Conservation (phyloP, 208 protist genomes). For the Trypanosoma theileri region DNA sequence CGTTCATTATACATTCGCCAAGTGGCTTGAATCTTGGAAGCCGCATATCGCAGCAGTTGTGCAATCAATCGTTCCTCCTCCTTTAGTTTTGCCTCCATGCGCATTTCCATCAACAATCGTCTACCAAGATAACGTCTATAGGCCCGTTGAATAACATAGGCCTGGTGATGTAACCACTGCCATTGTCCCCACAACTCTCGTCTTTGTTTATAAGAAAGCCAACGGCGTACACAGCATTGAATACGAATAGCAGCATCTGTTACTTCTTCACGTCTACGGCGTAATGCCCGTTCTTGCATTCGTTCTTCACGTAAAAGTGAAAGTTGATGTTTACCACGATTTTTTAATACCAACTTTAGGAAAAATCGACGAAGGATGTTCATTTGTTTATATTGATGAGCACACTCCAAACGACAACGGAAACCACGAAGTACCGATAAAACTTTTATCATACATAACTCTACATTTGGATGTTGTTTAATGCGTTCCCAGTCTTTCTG, state of each 20-base stretch:
- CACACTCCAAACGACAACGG: slow-evolving; percentile 33
- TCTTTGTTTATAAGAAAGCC: slow-evolving; percentile 27
- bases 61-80: slow-evolving; percentile 12
- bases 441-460: slow-evolving; percentile 29
- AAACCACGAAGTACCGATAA: slow-evolving; percentile 58
- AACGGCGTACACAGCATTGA: slow-evolving; percentile 44
- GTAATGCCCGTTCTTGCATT: slow-evolving; percentile 8
- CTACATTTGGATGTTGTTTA: slow-evolving; percentile 29
- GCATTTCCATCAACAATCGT: neutral
- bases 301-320: slow-evolving; percentile 34
- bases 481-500: slow-evolving; percentile 26
- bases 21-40: slow-evolving; percentile 55
- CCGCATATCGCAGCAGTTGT: slow-evolving; percentile 35
- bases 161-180: slow-evolving; percentile 16
- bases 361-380: slow-evolving; percentile 40
- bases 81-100: slow-evolving; percentile 1
- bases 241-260: slow-evolving; percentile 46
- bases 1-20: slow-evolving; percentile 51
- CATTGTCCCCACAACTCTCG: neutral
- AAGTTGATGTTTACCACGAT: slow-evolving; percentile 27
- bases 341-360: slow-evolving; percentile 34
- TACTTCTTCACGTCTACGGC: slow-evolving; percentile 57
- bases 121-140: slow-evolving; percentile 33
- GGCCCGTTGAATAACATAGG: slow-evolving; percentile 30
- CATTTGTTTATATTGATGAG: slow-evolving; percentile 6